Evolutionary conservation across 176 grass and related monocot species (phyloP).

Genomic region (Calamus simplicifolius): DNA sequence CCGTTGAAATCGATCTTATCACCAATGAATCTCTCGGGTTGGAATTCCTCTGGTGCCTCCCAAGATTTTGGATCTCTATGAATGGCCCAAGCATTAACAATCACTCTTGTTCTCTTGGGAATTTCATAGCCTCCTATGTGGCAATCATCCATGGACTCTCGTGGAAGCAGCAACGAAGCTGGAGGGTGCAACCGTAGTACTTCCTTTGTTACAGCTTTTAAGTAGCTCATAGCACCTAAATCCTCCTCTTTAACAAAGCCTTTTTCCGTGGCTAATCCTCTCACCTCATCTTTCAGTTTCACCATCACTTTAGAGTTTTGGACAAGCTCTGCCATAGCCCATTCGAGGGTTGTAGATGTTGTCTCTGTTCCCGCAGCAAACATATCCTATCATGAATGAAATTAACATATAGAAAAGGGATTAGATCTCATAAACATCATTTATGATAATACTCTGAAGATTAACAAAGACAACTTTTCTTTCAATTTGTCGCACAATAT

Average conservation of each 20-base stretch:
- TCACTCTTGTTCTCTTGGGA: background rate
- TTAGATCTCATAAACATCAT: too few species aligned
- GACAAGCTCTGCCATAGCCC: conserved; percentile 1
- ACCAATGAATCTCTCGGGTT: background rate
- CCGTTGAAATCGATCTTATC: background rate
- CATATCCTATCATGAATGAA: background rate
- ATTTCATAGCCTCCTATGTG: background rate
- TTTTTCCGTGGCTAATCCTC: background rate
- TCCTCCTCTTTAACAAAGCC: background rate
- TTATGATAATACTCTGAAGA: too few species aligned
- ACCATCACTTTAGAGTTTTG: background rate
- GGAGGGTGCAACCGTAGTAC: background rate
- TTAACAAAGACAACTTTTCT: too few species aligned
- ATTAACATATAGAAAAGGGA: too few species aligned
- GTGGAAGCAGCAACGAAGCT: background rate
- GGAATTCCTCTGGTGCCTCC: background rate
- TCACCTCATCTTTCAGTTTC: background rate
- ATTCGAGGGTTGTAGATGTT: background rate
- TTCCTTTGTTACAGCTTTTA: background rate
- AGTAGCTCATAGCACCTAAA: background rate
- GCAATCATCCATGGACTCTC: background rate
- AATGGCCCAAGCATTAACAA: conserved; percentile 9
- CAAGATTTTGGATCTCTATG: background rate
- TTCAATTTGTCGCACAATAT: too few species aligned
- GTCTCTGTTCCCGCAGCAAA: background rate